A percentile compares a stretch with the other conserved stretches of the same genome.
Conservation (phyloP, 2,329 filamentous ascomycete species). For the Botrytis galanthina region DNA sequence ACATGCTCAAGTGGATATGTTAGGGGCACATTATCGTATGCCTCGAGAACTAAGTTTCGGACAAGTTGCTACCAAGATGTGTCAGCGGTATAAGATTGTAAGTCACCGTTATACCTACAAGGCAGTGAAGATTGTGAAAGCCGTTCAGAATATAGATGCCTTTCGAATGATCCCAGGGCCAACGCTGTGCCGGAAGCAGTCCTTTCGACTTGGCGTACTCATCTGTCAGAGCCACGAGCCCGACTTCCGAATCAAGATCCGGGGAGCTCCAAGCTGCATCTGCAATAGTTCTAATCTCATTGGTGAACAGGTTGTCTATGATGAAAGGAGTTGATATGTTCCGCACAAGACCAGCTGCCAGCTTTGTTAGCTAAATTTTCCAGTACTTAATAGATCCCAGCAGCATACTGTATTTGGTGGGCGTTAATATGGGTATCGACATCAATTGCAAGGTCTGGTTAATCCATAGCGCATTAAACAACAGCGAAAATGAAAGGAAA, state of each 20-base stretch:
- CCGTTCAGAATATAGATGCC: conserved; percentile 13
- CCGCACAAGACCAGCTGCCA: conserved; percentile 8
- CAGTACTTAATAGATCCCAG: background rate
- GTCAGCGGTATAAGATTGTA: background rate
- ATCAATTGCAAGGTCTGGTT: background rate
- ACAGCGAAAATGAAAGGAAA: background rate
- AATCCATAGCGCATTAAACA: background rate
- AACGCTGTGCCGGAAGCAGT: conserved; percentile 5
- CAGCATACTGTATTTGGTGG: background rate
- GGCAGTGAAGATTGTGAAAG: conserved; percentile 16
- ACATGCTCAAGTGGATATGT: background rate
- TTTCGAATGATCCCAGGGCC: conserved; percentile 15
- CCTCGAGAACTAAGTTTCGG: background rate
- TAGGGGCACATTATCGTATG: background rate
- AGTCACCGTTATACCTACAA: background rate
- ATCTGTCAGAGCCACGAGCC: conserved; percentile 8
- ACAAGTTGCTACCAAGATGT: background rate
- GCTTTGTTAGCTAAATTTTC: background rate
- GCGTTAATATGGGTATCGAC: background rate
- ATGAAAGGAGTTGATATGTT: conserved; percentile 2
- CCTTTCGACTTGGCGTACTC: conserved; percentile 3
- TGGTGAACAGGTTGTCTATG: conserved; percentile 4
- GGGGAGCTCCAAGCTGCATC: conserved; percentile 4
- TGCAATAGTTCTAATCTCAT: background rate
- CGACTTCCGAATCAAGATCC: conserved; percentile 5